Base-by-base conservation (phyloP, 108 stramenopile genomes). In the Skeletonema tropicum region DNA sequence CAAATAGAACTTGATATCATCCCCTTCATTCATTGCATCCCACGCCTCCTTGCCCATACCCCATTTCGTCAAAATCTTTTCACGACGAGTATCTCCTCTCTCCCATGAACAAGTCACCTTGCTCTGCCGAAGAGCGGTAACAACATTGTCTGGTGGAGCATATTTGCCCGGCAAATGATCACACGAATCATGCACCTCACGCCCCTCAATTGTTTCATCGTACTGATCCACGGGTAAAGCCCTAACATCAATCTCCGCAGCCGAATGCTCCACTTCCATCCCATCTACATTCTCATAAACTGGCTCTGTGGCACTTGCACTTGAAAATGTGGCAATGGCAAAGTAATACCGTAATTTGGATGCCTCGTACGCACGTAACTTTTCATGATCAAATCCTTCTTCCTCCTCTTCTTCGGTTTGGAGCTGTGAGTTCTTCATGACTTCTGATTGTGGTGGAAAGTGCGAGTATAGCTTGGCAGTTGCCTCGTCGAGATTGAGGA, bases 71-170 rank as follows among this genome's bases (percentile, higher is more conserved):
- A 98, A 78, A 60, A 74, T 85, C 36, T 73, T 84, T 69, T 96
- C 95, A 57, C 98, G 82, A 26, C 97, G 92, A 14, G 65, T 65
- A 60, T 98, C 97, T n/a, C 92, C 97, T 49, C 90, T 90, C 52
- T 99, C 98, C 98, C 98, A 99, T n/a, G 97, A 93, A 79, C 98
- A 98, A 48, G 87, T 69, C 25, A 99, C 96, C 11, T 80, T 88
- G 5, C 96, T 96, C 69, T 97, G 94, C 76, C 97, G 94, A 60
- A 99, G 79, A 6, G 97, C 96, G 49, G 83, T 86, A 13, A 90
- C 83, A 14, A 97, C 85, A 69, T 95, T 97, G 23, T 76, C 76
- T 9, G 97, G 97, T 25, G 99, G 95, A 11, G 83, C 73, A 77
- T 99, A 99, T 64, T 90, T 90, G 39, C 86, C 86, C 2, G 98